Base-by-base conservation (phyloP, 176 grass and related monocot genomes). In the Typha latifolia region DNA sequence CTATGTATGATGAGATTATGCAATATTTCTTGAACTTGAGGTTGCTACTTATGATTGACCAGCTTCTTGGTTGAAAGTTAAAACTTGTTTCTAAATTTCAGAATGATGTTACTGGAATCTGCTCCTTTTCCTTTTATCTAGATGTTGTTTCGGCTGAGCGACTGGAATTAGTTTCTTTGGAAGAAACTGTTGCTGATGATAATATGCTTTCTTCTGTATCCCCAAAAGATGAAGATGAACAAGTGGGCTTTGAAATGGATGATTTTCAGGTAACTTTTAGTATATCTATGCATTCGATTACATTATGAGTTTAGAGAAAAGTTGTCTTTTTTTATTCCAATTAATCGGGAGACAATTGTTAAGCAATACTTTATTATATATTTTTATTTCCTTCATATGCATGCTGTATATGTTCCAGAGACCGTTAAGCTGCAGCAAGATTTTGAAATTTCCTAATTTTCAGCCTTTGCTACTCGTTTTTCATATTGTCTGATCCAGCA, bases 71-170 rank as follows among this genome's bases (percentile, higher is more conserved):
- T 57, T 5, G 20, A 18, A 57, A 18, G 1, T 57, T 57, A 20
- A 20, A 57, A 57, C 19, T 20, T 20, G 52, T 20, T 57, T 57
- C 16, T 57, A 8, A 57, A 57, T 20, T 15, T 20, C 15, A 57
- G 19, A 57, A 21, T 18, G 14, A 9, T 20, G n/a, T 18, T 57
- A 10, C 52, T 57, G 16, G 34, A 2, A 37, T 37, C 34, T 37
- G 34, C 34, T 0, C 78, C 66, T 43, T 56, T 16, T 48, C 67
- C 61, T 59, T 68, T 14, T 85, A 15, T 66, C 76, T 82, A 31
- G 66, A 51, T 81, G 72, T n/a, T 81, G 62, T 69, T 87, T 79
- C 61, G 79, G 82, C 13, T 32, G 63, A 84, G 61, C 66, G 87
- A 32, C 15, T 49, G 68, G 71, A 73, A 51, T 59, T 78, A 51